phyloP scores from a whole-genome alignment of 495 filamentous ascomycete species.

The Articulospora tetracladia region DNA sequence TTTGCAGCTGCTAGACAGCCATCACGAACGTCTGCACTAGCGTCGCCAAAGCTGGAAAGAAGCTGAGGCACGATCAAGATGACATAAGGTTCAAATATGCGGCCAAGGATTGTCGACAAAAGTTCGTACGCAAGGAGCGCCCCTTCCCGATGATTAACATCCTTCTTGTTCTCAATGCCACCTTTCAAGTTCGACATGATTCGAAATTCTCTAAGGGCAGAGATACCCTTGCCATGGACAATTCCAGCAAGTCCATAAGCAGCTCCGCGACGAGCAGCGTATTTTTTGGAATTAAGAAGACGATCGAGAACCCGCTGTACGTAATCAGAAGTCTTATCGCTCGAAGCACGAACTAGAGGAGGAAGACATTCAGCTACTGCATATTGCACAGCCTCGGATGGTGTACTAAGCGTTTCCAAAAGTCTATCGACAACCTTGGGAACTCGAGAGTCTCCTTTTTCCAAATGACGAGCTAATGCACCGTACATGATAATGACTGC shows the following conservation, averaged over 20 bases:
- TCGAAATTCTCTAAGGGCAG: constrained; percentile 77
- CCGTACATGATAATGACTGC: constrained; percentile 97
- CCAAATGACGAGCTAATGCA: constrained; percentile 82
- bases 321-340: constrained; percentile 72
- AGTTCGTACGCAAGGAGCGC: constrained; percentile 89
- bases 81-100: constrained; percentile 91
- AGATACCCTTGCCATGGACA: constrained; percentile 78
- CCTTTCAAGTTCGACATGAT: constrained; percentile 74
- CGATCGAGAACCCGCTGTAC: constrained; percentile 75
- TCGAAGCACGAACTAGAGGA: constrained; percentile 76
- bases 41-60: constrained; percentile 83
- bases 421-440: constrained; percentile 81
- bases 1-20: constrained; percentile 91
- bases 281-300: constrained; percentile 78
- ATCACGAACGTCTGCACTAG: constrained; percentile 83
- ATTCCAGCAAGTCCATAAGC: constrained; percentile 94
- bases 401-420: constrained; percentile 81
- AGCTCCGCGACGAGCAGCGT: constrained; percentile 85
- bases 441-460: constrained; percentile 75
- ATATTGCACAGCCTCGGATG: constrained; percentile 96
- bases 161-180: constrained; percentile 88
- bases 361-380: constrained; percentile 92
- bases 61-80: constrained; percentile 93
- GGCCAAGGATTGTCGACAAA: constrained; percentile 76
- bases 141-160: constrained; percentile 81